A percentile compares a stretch with the other conserved stretches of the same genome.
Conservation (phyloP, 1,284 basidiomycete species). For the Ustilago bromivora region DNA sequence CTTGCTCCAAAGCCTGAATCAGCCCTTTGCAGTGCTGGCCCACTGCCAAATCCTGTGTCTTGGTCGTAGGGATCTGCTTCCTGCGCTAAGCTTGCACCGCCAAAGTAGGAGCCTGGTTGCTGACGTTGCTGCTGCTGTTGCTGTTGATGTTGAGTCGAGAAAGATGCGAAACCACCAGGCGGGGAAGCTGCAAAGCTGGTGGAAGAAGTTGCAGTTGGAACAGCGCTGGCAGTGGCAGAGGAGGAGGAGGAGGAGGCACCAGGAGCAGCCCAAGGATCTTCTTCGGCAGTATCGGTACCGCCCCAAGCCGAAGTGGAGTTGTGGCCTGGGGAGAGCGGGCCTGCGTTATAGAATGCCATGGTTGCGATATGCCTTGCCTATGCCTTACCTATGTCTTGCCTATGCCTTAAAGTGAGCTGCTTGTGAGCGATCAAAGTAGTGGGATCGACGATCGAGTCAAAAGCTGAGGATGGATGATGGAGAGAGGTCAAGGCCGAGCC, state of each 20-base stretch:
- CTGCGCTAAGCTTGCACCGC: slow-evolving; percentile 23
- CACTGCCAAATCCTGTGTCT: slow-evolving; percentile 20
- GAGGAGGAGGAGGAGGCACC: slow-evolving; percentile 30
- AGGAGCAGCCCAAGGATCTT: slow-evolving; percentile 52
- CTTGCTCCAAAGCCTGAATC: slow-evolving; percentile 18
- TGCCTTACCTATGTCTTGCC: too few species aligned
- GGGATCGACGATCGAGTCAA: neutral
- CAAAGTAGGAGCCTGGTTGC: slow-evolving; percentile 10
- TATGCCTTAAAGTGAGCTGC: too few species aligned
- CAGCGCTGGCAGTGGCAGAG: slow-evolving; percentile 8
- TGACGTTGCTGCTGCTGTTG: slow-evolving; percentile 26
- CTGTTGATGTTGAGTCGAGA: slow-evolving; percentile 28
- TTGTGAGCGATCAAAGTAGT: too few species aligned
- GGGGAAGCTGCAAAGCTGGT: slow-evolving; percentile 29
- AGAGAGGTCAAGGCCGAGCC: neutral
- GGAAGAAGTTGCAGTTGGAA: slow-evolving; percentile 11
- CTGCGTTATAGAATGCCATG: slow-evolving; percentile 54
- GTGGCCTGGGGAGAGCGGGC: slow-evolving; percentile 50
- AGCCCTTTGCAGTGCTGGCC: slow-evolving; percentile 11
- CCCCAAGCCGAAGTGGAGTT: slow-evolving; percentile 52
- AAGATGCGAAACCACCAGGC: slow-evolving; percentile 31
- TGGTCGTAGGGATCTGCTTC: slow-evolving; percentile 33
- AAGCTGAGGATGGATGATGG: neutral
- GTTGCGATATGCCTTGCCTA: neutral
- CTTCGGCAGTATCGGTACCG: slow-evolving; percentile 47